These are phyloP conservation scores for Candida mattraensis DNA, from an alignment of 805 yeast species.

Conservation along the genomic window DNA sequence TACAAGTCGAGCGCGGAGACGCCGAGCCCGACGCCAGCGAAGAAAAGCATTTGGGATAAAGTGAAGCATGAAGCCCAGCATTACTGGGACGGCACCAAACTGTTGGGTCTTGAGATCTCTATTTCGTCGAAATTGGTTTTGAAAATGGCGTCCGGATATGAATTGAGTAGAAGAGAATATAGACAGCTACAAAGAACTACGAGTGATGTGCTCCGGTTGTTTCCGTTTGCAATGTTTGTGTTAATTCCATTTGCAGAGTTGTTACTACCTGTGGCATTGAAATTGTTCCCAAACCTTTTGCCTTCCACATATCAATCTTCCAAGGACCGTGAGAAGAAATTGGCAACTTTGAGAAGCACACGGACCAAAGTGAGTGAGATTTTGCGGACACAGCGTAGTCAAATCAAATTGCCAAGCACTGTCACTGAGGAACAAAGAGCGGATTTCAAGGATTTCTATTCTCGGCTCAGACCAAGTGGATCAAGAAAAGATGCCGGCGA, in stretches of 20 bases:
- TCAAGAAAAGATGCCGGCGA: no score
- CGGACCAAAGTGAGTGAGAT: conserved; percentile 61
- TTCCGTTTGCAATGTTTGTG: conserved; percentile 88
- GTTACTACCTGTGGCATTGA: conserved; percentile 82
- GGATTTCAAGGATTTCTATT: conserved; percentile 75
- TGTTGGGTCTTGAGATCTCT: conserved; percentile 84
- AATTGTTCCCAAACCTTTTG: conserved; percentile 84
- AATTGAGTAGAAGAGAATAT: conserved; percentile 83
- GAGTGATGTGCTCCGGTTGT: conserved; percentile 78
- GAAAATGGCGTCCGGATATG: conserved; percentile 87
- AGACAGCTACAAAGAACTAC: conserved; percentile 87
- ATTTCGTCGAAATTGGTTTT: conserved; percentile 77
- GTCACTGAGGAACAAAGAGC: conserved; percentile 70
- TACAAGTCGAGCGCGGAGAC: neutral
- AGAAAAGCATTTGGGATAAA: conserved; percentile 72
- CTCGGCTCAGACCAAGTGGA: conserved; percentile 40
- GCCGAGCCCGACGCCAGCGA: no score
- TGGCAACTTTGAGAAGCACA: conserved; percentile 53
- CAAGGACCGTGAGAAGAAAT: conserved; percentile 55
- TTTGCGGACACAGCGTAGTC: conserved; percentile 68
- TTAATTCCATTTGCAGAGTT: conserved; percentile 95
- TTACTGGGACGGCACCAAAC: conserved; percentile 93
- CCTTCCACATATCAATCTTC: conserved; percentile 88
- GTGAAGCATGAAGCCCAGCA: conserved; percentile 88
- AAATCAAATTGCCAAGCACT: conserved; percentile 64